Conservation (phyloP, 2,329 filamentous ascomycete species). For the Phialophora expanda region DNA sequence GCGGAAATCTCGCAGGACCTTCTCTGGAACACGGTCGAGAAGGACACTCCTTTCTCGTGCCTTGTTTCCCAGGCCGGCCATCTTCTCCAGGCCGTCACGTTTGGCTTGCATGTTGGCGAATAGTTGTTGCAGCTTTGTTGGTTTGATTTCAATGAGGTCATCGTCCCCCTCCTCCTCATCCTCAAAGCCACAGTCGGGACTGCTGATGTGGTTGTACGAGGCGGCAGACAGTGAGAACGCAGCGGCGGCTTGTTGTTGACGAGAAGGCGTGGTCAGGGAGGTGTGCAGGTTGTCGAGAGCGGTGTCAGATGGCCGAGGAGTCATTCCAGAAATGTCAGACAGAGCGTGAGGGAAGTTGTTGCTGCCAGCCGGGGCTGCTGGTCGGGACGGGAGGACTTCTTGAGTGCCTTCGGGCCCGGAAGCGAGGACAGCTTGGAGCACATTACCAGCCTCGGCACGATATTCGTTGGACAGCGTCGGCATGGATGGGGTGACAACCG, state of each 20-base stretch:
- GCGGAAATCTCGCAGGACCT: conserved; percentile 90
- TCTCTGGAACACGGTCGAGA: conserved; percentile 90
- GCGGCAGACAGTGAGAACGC: conserved; percentile 83
- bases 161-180: conserved; percentile 46
- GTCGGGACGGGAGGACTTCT: conserved; percentile 39
- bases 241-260: conserved; percentile 86
- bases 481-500: conserved; percentile 72
- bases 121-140: conserved; percentile 62
- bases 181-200: conserved; percentile 70
- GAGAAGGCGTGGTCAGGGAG: conserved; percentile 73
- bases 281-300: conserved; percentile 69
- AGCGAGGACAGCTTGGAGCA: conserved; percentile 53
- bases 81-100: conserved; percentile 61
- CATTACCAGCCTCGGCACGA: conserved; percentile 54
- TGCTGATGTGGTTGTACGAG: conserved; percentile 86
- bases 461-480: conserved; percentile 55
- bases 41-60: conserved; percentile 91
- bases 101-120: conserved; percentile 77
- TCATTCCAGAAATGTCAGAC: conserved; percentile 48
- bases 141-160: conserved; percentile 42
- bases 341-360: conserved; percentile 22
- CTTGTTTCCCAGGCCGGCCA: conserved; percentile 68
- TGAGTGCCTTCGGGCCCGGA: conserved; percentile 54
- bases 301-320: conserved; percentile 43
- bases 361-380: conserved; percentile 38